Conservation (phyloP, 148 eudicot genomes). For the Silene uniflora region DNA sequence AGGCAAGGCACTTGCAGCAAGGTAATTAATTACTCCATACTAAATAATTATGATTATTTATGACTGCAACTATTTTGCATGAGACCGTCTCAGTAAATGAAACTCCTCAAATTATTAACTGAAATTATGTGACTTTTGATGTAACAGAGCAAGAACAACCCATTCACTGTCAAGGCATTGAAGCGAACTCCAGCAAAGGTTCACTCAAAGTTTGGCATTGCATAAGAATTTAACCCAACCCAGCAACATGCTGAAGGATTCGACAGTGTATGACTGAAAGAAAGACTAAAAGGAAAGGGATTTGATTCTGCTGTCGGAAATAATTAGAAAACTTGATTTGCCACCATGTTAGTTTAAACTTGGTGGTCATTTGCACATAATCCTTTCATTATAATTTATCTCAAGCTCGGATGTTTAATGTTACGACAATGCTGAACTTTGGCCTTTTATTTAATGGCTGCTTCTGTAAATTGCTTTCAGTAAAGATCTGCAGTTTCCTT, state of each 20-base stretch:
- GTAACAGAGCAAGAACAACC: conserved; percentile 66
- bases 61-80: too few relatives aligned
- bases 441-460: conserved; percentile 3
- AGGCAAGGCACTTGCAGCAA: conserved; percentile 51
- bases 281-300: neutral
- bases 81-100: neutral
- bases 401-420: conserved; percentile 11
- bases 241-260: neutral
- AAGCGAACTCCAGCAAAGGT: conserved; percentile 51
- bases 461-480: conserved; percentile 15
- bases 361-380: conserved; percentile 29
- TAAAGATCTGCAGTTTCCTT: conserved; percentile 10
- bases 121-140: conserved; percentile 13
- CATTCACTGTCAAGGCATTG: conserved; percentile 50
- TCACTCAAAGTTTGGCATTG: conserved; percentile 15
- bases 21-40: conserved; percentile 42
- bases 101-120: neutral
- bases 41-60: neutral
- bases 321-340: conserved; percentile 9
- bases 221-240: conserved; percentile 17
- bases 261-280: conserved; percentile 2
- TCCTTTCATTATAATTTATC: neutral
- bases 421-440: neutral
- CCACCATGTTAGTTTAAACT: conserved; percentile 17
- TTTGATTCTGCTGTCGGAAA: neutral